These are phyloP conservation scores for Aspergillus melleus DNA, from an alignment of 2,329 filamentous ascomycete genomes.

Conservation along the genomic window DNA sequence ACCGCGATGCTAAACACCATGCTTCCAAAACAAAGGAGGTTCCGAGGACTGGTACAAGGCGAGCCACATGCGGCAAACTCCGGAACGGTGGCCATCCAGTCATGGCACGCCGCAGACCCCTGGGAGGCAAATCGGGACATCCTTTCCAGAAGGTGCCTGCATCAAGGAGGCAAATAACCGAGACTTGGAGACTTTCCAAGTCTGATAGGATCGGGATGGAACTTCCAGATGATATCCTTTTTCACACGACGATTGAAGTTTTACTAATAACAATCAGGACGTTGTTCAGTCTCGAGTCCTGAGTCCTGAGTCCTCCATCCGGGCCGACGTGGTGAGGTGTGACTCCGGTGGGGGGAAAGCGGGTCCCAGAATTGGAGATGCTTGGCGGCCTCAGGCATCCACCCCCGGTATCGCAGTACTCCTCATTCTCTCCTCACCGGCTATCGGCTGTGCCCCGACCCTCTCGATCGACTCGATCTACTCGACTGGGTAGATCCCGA, in stretches of 20 bases:
- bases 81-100: slow-evolving; percentile 8
- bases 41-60: neutral
- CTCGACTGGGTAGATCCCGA: no score
- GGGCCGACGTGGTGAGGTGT: neutral
- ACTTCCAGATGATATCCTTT: neutral
- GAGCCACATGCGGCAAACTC: slow-evolving; percentile 14
- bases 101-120: slow-evolving; percentile 1
- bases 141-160: neutral
- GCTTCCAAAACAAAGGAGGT: neutral
- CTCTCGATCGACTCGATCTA: neutral
- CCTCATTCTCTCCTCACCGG: neutral
- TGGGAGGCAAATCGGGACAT: slow-evolving; percentile 1
- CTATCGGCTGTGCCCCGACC: neutral
- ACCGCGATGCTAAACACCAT: neutral
- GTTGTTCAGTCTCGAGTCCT: no score
- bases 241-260: no score
- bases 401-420: neutral
- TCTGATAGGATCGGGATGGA: neutral
- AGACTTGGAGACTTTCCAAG: neutral
- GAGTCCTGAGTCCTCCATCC: no score
- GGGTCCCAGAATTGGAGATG: slow-evolving; percentile 7
- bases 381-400: neutral
- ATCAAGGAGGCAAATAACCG: neutral
- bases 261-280: no score
- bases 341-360: slow-evolving; percentile 6